Base-by-base conservation (phyloP, 768 basidiomycete species). In the Boletellus ananas region DNA sequence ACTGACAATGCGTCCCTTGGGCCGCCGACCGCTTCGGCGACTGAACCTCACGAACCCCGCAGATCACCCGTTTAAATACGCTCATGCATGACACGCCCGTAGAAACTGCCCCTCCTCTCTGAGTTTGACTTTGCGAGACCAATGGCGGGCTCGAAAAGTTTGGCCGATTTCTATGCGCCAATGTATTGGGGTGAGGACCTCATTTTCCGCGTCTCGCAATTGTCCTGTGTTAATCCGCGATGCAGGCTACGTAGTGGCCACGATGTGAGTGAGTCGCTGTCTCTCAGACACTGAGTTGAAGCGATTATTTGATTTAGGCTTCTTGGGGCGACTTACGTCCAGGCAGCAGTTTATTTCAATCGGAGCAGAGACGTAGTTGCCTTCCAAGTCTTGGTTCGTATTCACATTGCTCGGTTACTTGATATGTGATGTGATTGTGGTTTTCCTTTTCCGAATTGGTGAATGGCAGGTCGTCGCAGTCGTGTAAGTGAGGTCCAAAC, bases 141-240 rank as follows among this genome's bases (percentile, higher is more conserved):
- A 37, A 49, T 34, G 35, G 17, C 34, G 23, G 13, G 12, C 7
- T 46, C 25, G 21, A 25, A 25, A 5, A 14, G 29, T 16, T 20
- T 38, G 14, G 23, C 27, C 18, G 36, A 25, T 8, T 50, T 8
- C 27, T 50, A 25, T 34, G 31, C 13, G 14, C 45, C 49, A 16
- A 7, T 54, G 45, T 53, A 53, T 34, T 56, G 55, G 55, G 51
- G 40, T 44, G 18, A 52, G 41, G 9, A 18, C n/a, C 10, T 16
- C 16, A 10, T 16, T 18, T 35, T 27, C 23, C 13, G 10, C 17
- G 5, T 31, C 9, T 34, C 2, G 6, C 34, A 10, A 20, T 27
- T 5, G 16, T 17, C 12, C 16, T 11, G 16, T 43, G 5, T 27
- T 47, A 20, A 55, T 2, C 17, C 12, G 41, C 35, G 13, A 13